phyloP scores from a whole-genome alignment of 192 early-diverging fungal species.

The Radiomyces spectabilis region DNA sequence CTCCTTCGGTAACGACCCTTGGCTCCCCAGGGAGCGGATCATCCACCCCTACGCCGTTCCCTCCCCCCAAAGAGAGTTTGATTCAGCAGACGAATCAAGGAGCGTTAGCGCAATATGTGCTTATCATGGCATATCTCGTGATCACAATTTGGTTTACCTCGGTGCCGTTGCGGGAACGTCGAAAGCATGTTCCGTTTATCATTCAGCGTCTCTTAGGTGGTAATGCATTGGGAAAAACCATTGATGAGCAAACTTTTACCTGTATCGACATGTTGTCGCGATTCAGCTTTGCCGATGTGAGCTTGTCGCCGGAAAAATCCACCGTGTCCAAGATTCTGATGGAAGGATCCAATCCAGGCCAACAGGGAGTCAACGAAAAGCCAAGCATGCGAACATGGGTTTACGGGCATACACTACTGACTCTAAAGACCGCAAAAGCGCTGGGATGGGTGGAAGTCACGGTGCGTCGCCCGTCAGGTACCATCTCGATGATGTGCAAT shows the following conservation, averaged over 20 bases:
- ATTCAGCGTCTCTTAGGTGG: conserved; percentile 63
- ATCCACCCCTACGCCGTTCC: background rate
- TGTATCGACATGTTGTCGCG: conserved; percentile 92
- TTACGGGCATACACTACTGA: conserved; percentile 82
- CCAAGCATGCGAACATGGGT: conserved; percentile 66
- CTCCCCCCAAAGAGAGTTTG: conserved; percentile 4
- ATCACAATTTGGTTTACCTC: conserved; percentile 86
- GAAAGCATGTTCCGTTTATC: conserved; percentile 75
- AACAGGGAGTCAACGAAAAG: conserved; percentile 21
- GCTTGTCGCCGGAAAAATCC: conserved; percentile 48
- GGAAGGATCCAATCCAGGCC: conserved; percentile 10
- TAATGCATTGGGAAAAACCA: conserved; percentile 40
- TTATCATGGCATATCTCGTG: conserved; percentile 91
- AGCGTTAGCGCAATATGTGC: conserved; percentile 71
- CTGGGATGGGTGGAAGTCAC: conserved; percentile 75
- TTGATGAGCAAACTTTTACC: conserved; percentile 88
- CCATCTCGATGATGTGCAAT: conserved; percentile 57
- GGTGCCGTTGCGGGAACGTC: conserved; percentile 64
- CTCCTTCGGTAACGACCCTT: background rate
- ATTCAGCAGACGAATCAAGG: conserved; percentile 16
- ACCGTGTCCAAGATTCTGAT: conserved; percentile 48
- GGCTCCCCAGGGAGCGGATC: conserved; percentile 15
- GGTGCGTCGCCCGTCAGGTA: conserved; percentile 76
- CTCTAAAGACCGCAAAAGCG: conserved; percentile 57
- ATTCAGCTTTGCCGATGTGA: conserved; percentile 70